These are phyloP conservation scores for Lachancea meyersii DNA, from an alignment of 805 yeast species.

Conservation along the genomic window DNA sequence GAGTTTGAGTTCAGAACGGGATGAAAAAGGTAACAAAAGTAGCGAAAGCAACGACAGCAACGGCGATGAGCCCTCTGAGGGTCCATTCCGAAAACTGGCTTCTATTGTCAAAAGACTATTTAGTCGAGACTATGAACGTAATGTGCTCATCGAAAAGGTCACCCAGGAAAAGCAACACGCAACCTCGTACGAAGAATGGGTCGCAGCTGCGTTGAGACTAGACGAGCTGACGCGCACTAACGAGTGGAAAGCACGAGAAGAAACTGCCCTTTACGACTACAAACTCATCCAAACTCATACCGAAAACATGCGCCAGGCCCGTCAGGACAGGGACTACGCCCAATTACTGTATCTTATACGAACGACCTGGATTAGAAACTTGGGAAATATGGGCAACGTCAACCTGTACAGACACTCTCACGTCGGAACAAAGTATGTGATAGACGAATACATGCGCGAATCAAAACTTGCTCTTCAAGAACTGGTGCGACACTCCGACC, in stretches of 20 bases:
- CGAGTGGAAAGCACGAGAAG: slow-evolving; percentile 62
- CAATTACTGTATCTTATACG: slow-evolving; percentile 66
- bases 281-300: slow-evolving; percentile 49
- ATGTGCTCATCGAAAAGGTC: slow-evolving; percentile 35
- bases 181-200: slow-evolving; percentile 59
- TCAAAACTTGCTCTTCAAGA: slow-evolving; percentile 47
- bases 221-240: slow-evolving; percentile 62
- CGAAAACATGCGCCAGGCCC: slow-evolving; percentile 50
- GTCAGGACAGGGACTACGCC: slow-evolving; percentile 51
- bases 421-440: slow-evolving; percentile 77
- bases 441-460: slow-evolving; percentile 78
- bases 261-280: slow-evolving; percentile 69
- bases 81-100: slow-evolving; percentile 3
- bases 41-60: not conserved
- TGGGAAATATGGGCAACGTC: slow-evolving; percentile 82
- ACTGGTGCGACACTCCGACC: slow-evolving; percentile 21
- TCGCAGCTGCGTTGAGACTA: slow-evolving; percentile 50
- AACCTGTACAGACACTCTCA: slow-evolving; percentile 70
- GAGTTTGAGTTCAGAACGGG: not conserved
- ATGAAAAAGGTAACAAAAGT: not conserved
- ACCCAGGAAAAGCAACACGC: slow-evolving; percentile 43
- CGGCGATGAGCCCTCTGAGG: slow-evolving; percentile 2
- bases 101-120: slow-evolving; percentile 2
- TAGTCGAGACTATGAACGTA: slow-evolving; percentile 28
- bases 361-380: slow-evolving; percentile 77